Evolutionary conservation across 2,329 filamentous ascomycete species (phyloP).

Genomic region (Calonectria crousiana): DNA sequence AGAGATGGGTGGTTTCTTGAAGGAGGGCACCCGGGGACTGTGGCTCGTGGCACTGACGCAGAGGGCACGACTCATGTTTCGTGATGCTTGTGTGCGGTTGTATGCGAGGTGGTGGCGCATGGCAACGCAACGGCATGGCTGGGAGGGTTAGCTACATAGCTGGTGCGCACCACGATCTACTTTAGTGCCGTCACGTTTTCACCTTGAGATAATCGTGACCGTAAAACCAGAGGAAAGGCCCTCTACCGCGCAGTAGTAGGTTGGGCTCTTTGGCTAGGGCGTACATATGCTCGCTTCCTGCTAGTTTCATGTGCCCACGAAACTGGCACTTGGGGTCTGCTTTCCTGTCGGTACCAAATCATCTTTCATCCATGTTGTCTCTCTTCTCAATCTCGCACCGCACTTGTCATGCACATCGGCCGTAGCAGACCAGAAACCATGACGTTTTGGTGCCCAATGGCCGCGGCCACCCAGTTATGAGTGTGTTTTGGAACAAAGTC

Average conservation of each 20-base stretch:
- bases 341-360: conserved; percentile 8
- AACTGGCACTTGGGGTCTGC: not conserved
- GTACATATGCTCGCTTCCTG: not conserved
- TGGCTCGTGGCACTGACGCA: conserved; percentile 13
- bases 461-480: not conserved
- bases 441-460: conserved; percentile 18
- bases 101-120: conserved; percentile 24
- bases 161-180: not conserved
- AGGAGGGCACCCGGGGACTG: not conserved
- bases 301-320: not conserved
- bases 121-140: conserved; percentile 7
- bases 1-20: not conserved
- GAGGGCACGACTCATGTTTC: conserved; percentile 7
- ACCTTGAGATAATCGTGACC: not conserved
- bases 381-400: not conserved
- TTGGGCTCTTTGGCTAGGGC: not conserved
- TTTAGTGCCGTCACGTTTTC: not conserved
- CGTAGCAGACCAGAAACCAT: not conserved
- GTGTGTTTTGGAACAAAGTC: not conserved
- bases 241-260: not conserved
- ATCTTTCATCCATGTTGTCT: conserved; percentile 8
- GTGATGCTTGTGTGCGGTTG: conserved; percentile 9
- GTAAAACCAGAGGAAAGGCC: not conserved
- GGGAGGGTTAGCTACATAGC: not conserved
- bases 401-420: not conserved